A percentile compares a stretch with the other conserved stretches of the same genome.
Conservation (phyloP, 768 basidiomycete species). For the Mycena metata region DNA sequence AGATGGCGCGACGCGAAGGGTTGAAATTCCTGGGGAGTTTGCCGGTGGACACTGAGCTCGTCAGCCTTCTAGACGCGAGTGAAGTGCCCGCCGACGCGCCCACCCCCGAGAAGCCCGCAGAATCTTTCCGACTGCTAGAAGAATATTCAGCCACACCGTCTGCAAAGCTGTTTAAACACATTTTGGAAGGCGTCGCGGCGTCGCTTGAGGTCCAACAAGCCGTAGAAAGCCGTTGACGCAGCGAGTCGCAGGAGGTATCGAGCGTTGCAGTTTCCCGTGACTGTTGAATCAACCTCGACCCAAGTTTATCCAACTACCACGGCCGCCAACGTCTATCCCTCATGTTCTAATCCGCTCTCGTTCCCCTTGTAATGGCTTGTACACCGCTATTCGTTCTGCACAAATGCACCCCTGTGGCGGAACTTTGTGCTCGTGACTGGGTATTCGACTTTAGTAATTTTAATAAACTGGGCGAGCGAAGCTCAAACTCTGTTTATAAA, state of each 20-base stretch:
- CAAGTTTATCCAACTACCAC: no score
- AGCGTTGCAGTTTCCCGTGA: neutral
- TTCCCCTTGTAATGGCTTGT: conserved; percentile 36
- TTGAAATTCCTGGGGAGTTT: conserved; percentile 87
- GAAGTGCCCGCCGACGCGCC: conserved; percentile 45
- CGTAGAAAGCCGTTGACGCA: no score
- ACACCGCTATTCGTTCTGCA: conserved; percentile 32
- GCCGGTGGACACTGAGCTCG: conserved; percentile 94
- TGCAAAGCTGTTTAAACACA: conserved; percentile 73
- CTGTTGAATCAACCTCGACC: neutral
- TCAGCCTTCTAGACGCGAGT: conserved; percentile 84
- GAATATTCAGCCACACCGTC: conserved; percentile 79
- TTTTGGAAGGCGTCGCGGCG: conserved; percentile 62
- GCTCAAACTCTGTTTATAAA: conserved; percentile 30
- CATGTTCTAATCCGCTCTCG: conserved; percentile 22
- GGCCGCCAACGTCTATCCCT: neutral
- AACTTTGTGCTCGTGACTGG: conserved; percentile 25
- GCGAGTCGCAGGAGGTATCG: neutral
- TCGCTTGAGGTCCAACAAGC: no score
- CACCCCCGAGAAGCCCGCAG: conserved; percentile 42
- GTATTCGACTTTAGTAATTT: conserved; percentile 30
- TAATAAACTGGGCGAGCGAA: conserved; percentile 38
- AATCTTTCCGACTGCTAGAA: conserved; percentile 66
- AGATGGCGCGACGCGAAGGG: conserved; percentile 83
- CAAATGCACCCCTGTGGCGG: conserved; percentile 31